Conservation (phyloP, 2,329 filamentous ascomycete species). For the Cladosporium sphaerospermum region DNA sequence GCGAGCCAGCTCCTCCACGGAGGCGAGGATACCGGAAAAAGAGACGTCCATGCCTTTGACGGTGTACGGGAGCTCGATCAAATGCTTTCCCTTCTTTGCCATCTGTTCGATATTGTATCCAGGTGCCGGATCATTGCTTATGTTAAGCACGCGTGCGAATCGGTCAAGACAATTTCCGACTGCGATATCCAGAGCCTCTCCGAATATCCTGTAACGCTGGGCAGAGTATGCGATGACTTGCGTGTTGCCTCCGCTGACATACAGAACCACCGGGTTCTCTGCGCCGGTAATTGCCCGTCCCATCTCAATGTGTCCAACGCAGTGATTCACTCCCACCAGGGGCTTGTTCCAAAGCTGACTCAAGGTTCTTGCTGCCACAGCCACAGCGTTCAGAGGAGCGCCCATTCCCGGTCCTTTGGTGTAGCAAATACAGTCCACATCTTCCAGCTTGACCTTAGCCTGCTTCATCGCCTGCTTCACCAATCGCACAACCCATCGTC, state of each 20-base stretch:
- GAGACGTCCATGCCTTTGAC: slow-evolving; percentile 99
- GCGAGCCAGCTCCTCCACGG: slow-evolving; percentile 71
- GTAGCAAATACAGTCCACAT: slow-evolving; percentile 91
- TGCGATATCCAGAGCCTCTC: slow-evolving; percentile 93
- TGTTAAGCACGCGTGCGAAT: slow-evolving; percentile 83
- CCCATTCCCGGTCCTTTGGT: slow-evolving; percentile 97
- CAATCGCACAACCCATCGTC: slow-evolving; percentile 74
- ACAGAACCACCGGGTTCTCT: slow-evolving; percentile 85
- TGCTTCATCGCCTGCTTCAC: slow-evolving; percentile 71
- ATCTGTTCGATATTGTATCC: slow-evolving; percentile 98
- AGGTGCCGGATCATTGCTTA: slow-evolving; percentile 92
- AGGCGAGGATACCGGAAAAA: slow-evolving; percentile 85
- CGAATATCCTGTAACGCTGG: slow-evolving; percentile 93
- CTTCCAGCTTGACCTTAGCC: slow-evolving; percentile 54
- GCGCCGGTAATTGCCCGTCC: slow-evolving; percentile 87
- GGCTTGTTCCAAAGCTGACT: slow-evolving; percentile 78
- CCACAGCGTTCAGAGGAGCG: slow-evolving; percentile 79
- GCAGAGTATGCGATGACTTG: slow-evolving; percentile 97
- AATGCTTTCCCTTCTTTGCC: slow-evolving; percentile 62
- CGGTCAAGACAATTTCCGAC: slow-evolving; percentile 96
- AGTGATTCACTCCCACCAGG: slow-evolving; percentile 96
- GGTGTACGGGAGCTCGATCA: slow-evolving; percentile 87
- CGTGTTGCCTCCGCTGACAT: slow-evolving; percentile 93
- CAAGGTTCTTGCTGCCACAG: slow-evolving; percentile 76
- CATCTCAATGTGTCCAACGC: slow-evolving; percentile 98